A percentile compares a stretch with the other conserved stretches of the same genome.
Conservation (phyloP, 2,329 filamentous ascomycete genomes). For the Penicillium sp. region DNA sequence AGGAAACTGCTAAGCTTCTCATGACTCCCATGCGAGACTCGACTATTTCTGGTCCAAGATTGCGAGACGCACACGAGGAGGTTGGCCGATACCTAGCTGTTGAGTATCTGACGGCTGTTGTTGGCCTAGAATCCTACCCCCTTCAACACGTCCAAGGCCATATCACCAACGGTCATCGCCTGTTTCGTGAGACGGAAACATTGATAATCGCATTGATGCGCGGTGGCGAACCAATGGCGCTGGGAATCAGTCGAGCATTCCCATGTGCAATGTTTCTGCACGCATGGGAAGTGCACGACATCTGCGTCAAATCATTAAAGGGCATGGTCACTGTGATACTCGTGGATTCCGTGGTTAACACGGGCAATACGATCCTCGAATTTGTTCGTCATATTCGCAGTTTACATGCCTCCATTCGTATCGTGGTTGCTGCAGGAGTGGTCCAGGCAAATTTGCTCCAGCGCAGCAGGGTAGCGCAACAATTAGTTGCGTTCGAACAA, state of each 20-base stretch:
- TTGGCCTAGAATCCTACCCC: conserved; percentile 47
- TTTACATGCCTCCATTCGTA: conserved; percentile 35
- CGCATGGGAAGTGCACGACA: conserved; percentile 34
- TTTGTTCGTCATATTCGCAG: conserved; percentile 47
- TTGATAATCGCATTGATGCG: conserved; percentile 58
- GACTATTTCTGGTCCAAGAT: conserved; percentile 36
- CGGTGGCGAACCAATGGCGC: conserved; percentile 57
- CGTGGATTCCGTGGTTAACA: conserved; percentile 59
- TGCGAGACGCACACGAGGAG: conserved; percentile 46
- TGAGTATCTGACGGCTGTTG: conserved; percentile 38
- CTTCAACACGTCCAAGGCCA: conserved; percentile 51
- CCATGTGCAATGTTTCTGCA: conserved; percentile 50
- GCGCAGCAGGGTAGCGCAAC: conserved; percentile 9
- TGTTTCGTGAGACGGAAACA: conserved; percentile 46
- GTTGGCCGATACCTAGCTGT: conserved; percentile 52
- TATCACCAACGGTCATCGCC: conserved; percentile 40
- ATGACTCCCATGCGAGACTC: conserved; percentile 51
- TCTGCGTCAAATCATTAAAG: conserved; percentile 41
- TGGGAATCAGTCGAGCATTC: conserved; percentile 51
- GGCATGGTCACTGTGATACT: conserved; percentile 43
- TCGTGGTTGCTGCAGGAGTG: conserved; percentile 53
- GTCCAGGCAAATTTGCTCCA: conserved; percentile 41
- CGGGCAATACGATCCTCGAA: conserved; percentile 44
- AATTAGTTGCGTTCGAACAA: conserved; percentile 19
- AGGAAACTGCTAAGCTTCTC: conserved; percentile 46